phyloP scores from a whole-genome alignment of 2,329 filamentous ascomycete genomes.

The Fusarium pseudocircinatum region DNA sequence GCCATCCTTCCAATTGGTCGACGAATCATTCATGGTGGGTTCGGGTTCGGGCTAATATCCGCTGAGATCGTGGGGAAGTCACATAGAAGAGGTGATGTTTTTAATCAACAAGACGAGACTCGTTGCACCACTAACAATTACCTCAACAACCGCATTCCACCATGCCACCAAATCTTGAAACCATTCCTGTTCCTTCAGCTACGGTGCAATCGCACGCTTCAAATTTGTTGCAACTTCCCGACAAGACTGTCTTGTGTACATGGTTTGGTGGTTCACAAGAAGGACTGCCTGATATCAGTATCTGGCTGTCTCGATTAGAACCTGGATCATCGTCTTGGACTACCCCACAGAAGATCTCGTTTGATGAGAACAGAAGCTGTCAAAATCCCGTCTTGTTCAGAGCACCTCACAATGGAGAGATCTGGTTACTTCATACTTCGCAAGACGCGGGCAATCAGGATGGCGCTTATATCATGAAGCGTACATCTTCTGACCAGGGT shows the following conservation, averaged over 20 bases:
- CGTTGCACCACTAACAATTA: neutral
- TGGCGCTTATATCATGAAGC: constrained; percentile 50
- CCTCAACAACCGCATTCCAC: rapidly evolving
- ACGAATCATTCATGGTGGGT: rapidly evolving
- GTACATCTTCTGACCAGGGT: constrained; percentile 49
- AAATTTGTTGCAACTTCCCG: constrained; percentile 53
- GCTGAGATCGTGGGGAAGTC: constrained; percentile 5
- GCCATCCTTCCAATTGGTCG: constrained; percentile 25
- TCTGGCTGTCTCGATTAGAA: constrained; percentile 52
- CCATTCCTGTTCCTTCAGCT: constrained; percentile 46
- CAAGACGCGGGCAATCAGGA: constrained; percentile 57
- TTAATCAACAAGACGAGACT: neutral
- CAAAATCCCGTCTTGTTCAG: constrained; percentile 57
- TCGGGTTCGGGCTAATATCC: neutral
- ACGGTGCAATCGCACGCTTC: constrained; percentile 57
- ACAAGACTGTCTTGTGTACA: constrained; percentile 53
- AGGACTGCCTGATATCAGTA: constrained; percentile 55
- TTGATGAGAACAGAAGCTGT: constrained; percentile 53
- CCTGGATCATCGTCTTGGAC: constrained; percentile 47
- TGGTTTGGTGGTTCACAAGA: constrained; percentile 59
- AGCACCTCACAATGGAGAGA: constrained; percentile 44
- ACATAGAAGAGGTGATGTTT: neutral
- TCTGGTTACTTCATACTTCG: constrained; percentile 57
- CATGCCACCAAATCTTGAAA: constrained; percentile 20
- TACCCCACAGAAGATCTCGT: constrained; percentile 48